Conservation (phyloP, 345 rosid species). For the Murraya paniculata region DNA sequence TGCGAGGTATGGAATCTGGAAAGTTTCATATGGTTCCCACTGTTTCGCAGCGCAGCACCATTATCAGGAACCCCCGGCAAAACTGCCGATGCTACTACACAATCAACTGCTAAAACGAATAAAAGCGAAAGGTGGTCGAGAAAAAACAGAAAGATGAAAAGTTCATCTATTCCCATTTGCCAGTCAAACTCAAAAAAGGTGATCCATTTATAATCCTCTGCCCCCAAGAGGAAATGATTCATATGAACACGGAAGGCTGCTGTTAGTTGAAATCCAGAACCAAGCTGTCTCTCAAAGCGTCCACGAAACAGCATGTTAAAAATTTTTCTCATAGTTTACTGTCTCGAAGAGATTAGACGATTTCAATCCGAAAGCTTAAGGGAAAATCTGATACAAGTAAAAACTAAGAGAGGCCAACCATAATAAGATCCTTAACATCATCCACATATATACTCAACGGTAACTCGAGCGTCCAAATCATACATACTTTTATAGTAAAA, state of each 20-base stretch:
- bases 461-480: background rate
- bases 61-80: background rate
- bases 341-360: background rate
- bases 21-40: slow-evolving; percentile 4
- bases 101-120: background rate
- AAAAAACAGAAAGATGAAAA: background rate
- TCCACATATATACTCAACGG: background rate
- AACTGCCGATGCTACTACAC: background rate
- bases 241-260: background rate
- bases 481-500: slow-evolving; percentile 12
- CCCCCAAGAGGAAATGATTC: no score
- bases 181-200: no score
- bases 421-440: background rate
- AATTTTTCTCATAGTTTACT: background rate
- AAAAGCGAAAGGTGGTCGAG: background rate
- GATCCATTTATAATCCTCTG: no score
- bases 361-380: background rate
- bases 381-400: background rate
- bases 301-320: background rate
- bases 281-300: background rate
- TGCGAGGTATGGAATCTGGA: background rate
- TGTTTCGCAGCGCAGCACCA: background rate
- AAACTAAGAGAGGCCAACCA: background rate
- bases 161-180: background rate
- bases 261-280: background rate